Conservation (phyloP, 768 basidiomycete genomes). For the Dacryopinax primogenitus region DNA sequence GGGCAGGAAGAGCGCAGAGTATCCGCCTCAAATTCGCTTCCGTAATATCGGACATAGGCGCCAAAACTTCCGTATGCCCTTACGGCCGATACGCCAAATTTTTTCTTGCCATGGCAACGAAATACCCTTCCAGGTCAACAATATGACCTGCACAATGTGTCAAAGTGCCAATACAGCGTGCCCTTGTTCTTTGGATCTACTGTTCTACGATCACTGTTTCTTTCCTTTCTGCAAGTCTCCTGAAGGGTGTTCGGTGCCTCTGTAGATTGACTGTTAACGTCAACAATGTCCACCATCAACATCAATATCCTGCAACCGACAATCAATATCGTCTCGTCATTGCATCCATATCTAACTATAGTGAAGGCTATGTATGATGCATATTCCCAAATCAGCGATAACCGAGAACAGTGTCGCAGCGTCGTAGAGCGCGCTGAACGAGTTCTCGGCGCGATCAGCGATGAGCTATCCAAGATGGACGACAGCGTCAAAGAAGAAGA, state of each 20-base stretch:
- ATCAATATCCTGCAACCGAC: conserved; percentile 3
- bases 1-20: too few species aligned
- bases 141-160: too few species aligned
- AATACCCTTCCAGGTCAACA: too few species aligned
- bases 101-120: too few species aligned
- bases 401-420: not conserved
- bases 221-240: too few species aligned
- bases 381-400: not conserved
- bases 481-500: conserved; percentile 18
- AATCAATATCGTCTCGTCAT: conserved; percentile 2
- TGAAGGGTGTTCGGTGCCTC: not conserved
- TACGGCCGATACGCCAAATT: too few species aligned
- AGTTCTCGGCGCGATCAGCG: conserved; percentile 16
- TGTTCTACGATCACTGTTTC: too few species aligned
- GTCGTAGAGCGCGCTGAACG: conserved; percentile 5
- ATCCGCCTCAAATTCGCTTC: too few species aligned
- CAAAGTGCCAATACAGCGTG: too few species aligned
- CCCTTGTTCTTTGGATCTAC: too few species aligned
- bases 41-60: too few species aligned
- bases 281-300: not conserved
- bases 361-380: not conserved
- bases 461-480: conserved; percentile 24
- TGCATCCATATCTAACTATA: conserved; percentile 4
- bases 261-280: not conserved
- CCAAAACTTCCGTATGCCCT: too few species aligned